Evolutionary conservation across 2,329 filamentous ascomycete genomes (phyloP), one percentile per base, ranked within the genome.

Genomic region (Colletotrichum limetticola): DNA sequence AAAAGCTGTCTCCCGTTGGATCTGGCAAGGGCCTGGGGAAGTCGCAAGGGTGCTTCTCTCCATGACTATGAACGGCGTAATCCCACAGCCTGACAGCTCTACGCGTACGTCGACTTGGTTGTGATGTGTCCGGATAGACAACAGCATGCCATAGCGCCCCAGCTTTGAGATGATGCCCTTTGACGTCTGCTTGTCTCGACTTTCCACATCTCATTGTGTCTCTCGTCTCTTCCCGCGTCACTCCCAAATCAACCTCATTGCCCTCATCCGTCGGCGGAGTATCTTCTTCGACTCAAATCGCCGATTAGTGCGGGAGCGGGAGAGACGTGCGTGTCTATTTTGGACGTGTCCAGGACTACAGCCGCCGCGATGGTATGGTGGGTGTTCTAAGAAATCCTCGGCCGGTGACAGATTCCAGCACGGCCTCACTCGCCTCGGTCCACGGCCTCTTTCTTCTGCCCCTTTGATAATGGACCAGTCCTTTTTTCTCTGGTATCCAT

Each of bases 331-430:
- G 52, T 53, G 35, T 58, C n/a, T 58, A 49, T 69, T 46, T 58
- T 58, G 26, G 52, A 52, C 24, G 32, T 56, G 22, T 22, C 32
- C 11, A 42, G 37, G 14, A 42, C 37, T 42, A 42, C 37, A 22
- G 22, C 28, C 52, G 37, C 35, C 53, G 63, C 63, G 19, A 53
- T 37, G 32, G 11, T 12, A 35, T 12, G 24, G 37, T 49, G 42
- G 42, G 19, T 62, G 56, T 67, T 30, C 24, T 19, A n/a, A 30
- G 64, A 35, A 61, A 61, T 59, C 46, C 57, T 42, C 37, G 35
- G 26, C 28, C 28, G n/a, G 46, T 53, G 56, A 58, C 62, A 70
- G 53, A 49, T 55, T 59, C 28, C 68, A 67, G 62, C 68, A 70
- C 62, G 65, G 65, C 57, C 52, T 16, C 3, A 22, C 8, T 19